Percentiles rank a stretch among this genome's conserved stretches.
Conservation (phyloP, 2,329 filamentous ascomycete genomes). For the Epichloe festucae region DNA sequence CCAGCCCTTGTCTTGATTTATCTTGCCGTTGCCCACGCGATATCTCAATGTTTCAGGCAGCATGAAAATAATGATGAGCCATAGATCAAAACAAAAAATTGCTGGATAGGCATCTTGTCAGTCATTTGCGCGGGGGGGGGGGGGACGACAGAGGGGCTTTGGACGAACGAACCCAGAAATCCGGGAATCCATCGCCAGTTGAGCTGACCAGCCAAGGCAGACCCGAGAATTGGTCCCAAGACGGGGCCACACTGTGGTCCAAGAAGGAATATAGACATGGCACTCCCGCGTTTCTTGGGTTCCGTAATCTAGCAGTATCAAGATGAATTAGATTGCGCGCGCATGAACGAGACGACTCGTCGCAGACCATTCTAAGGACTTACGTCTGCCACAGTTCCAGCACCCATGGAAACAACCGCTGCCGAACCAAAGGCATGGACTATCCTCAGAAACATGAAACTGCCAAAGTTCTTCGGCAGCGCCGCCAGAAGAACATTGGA, state of each 20-base stretch:
- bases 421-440: constrained; percentile 30
- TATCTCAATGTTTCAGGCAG: constrained; percentile 33
- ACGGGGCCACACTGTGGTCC: constrained; percentile 32
- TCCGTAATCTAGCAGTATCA: constrained; percentile 15
- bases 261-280: constrained; percentile 28
- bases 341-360: background rate
- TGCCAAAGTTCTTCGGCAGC: constrained; percentile 23
- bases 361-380: background rate
- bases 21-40: constrained; percentile 28
- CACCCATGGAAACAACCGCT: constrained; percentile 28
- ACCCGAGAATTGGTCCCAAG: constrained; percentile 29
- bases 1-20: constrained; percentile 10
- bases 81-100: constrained; percentile 18
- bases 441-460: constrained; percentile 25
- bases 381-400: constrained; percentile 28
- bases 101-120: constrained; percentile 8
- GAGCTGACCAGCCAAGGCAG: constrained; percentile 19
- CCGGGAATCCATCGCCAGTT: constrained; percentile 33
- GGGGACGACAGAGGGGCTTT: too few relatives aligned
- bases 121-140: background rate
- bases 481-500: constrained; percentile 26
- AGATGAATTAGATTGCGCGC: background rate
- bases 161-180: constrained; percentile 16
- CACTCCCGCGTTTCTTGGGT: constrained; percentile 23
- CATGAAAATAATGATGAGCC: constrained; percentile 17